These are phyloP conservation scores for Phragmites australis DNA, from an alignment of 176 grass and related monocot genomes.

Conservation along the genomic window DNA sequence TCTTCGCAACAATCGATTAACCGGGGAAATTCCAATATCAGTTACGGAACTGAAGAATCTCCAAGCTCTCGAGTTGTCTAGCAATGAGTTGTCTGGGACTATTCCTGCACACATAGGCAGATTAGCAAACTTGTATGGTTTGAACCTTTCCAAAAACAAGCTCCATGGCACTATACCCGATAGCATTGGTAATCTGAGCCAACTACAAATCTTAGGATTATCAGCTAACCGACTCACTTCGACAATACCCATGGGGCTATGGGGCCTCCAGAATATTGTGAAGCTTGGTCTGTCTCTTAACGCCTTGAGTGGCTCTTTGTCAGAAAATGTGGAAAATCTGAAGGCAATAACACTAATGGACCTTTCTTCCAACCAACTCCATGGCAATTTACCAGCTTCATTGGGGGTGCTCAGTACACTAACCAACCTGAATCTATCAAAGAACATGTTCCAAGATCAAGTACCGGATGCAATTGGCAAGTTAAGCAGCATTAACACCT, in stretches of 20 bases:
- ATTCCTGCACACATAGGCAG: slow-evolving; percentile 33
- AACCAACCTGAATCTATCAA: slow-evolving; percentile 16
- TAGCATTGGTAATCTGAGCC: slow-evolving; percentile 16
- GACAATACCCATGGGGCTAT: slow-evolving; percentile 35
- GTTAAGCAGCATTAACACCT: slow-evolving; percentile 5
- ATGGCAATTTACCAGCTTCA: slow-evolving; percentile 29
- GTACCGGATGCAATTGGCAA: slow-evolving; percentile 17
- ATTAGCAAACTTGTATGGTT: not conserved
- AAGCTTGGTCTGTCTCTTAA: slow-evolving; percentile 14
- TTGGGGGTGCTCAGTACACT: slow-evolving; percentile 9
- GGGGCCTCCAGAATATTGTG: slow-evolving; percentile 21
- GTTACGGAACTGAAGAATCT: slow-evolving; percentile 6
- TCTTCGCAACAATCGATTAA: slow-evolving; percentile 41
- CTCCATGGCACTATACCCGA: slow-evolving; percentile 42
- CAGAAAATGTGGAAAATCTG: slow-evolving; percentile 19
- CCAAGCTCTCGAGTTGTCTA: not conserved
- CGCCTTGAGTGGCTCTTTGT: slow-evolving; percentile 18
- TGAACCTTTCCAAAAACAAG: slow-evolving; percentile 22
- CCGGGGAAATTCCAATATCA: not conserved
- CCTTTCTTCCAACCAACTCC: slow-evolving; percentile 34
- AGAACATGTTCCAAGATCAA: slow-evolving; percentile 11
- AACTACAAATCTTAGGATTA: not conserved
- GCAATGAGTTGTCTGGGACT: slow-evolving; percentile 29
- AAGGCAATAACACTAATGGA: slow-evolving; percentile 15
- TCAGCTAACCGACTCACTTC: slow-evolving; percentile 35